phyloP scores from a whole-genome alignment of 23 red algal species.

The Gracilariopsis chorda region DNA sequence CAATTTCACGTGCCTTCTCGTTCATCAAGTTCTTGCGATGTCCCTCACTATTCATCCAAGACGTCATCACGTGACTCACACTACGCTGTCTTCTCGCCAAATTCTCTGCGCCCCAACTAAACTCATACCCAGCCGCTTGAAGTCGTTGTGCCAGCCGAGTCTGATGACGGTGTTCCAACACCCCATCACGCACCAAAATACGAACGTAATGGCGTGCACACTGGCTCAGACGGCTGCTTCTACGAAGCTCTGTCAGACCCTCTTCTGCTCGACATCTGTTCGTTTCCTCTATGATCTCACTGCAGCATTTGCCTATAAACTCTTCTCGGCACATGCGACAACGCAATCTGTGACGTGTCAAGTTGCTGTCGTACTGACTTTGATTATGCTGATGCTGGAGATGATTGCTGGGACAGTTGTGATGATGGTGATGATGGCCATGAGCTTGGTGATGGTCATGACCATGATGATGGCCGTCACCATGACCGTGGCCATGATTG shows the following conservation, averaged over 20 bases:
- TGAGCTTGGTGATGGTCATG: too few relatives aligned
- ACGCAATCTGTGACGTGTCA: too few relatives aligned
- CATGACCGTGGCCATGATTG: too few relatives aligned
- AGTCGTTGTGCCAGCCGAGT: background rate
- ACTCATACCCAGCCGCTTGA: background rate
- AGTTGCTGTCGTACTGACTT: too few relatives aligned
- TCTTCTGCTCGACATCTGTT: background rate
- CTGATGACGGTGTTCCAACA: background rate
- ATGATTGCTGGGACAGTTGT: too few relatives aligned
- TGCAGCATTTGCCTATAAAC: too few relatives aligned
- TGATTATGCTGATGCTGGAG: too few relatives aligned
- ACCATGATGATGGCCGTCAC: too few relatives aligned
- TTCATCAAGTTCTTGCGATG: background rate
- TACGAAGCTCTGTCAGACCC: background rate
- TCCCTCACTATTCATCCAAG: background rate
- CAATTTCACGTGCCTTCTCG: background rate
- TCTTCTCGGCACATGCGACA: too few relatives aligned
- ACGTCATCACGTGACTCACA: background rate
- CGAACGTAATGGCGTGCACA: background rate
- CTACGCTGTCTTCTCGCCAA: background rate
- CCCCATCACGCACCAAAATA: background rate
- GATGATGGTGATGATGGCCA: too few relatives aligned
- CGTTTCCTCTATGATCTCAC: background rate
- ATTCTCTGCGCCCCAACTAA: background rate
- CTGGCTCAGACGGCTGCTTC: background rate